Conservation (phyloP, 306 rosid genomes). For the Lathyrus sativus region DNA sequence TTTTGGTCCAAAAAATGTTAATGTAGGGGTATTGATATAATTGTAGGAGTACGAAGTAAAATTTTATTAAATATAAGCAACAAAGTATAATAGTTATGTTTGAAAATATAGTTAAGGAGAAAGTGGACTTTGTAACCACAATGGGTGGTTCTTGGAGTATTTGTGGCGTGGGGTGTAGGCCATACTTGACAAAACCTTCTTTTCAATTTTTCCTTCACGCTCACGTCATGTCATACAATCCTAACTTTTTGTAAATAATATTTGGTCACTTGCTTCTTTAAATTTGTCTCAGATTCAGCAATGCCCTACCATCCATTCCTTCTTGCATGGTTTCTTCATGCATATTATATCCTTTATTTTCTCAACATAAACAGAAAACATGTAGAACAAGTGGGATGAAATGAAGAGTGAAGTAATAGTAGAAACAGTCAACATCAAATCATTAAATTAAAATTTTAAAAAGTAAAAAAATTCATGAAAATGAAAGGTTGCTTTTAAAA, state of each 20-base stretch:
- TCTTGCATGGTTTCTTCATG: constrained; percentile 40
- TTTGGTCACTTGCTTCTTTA: constrained; percentile 44
- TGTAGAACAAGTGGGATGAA: constrained; percentile 39
- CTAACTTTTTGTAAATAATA: constrained; percentile 35
- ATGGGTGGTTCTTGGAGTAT: background rate
- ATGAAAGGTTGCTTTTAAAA: constrained; percentile 49
- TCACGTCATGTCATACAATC: constrained; percentile 39
- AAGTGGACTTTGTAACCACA: background rate
- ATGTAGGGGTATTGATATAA: too few species aligned
- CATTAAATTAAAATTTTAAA: background rate
- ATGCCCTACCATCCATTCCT: constrained; percentile 32
- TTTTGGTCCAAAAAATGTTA: too few species aligned
- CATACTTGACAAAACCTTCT: constrained; percentile 49
- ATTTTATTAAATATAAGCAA: too few species aligned
- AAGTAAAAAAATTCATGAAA: constrained; percentile 35
- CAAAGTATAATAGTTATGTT: too few species aligned
- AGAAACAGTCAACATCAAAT: constrained; percentile 40
- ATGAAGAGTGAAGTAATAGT: constrained; percentile 29
- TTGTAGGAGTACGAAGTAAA: too few species aligned
- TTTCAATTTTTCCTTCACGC: constrained; percentile 36
- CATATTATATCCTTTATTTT: constrained; percentile 1
- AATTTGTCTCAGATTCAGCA: constrained; percentile 32
- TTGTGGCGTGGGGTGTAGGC: constrained; percentile 38
- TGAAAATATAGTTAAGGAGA: background rate
- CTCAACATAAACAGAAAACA: constrained; percentile 34